phyloP scores from a whole-genome alignment of 257 asterid genomes.

The Solanum paucissectum region DNA sequence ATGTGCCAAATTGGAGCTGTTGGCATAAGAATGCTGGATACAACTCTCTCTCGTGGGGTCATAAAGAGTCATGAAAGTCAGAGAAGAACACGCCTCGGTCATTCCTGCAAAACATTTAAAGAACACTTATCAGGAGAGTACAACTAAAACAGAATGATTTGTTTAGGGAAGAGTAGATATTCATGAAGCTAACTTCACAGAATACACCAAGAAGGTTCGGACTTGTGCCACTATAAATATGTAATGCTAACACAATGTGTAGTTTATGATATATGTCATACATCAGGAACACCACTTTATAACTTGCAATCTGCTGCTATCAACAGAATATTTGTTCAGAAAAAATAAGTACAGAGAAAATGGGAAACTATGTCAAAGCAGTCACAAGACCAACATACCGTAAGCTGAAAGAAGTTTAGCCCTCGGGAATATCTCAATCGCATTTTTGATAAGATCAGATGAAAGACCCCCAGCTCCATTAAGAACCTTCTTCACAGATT shows the following conservation, averaged over 20 bases:
- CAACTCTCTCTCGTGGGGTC: constrained; percentile 30
- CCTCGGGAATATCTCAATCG: constrained; percentile 44
- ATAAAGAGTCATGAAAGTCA: constrained; percentile 75
- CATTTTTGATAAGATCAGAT: constrained; percentile 29
- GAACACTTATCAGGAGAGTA: not conserved
- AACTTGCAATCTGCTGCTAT: not conserved
- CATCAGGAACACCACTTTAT: not conserved
- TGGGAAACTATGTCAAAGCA: not conserved
- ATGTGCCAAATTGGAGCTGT: constrained; percentile 10
- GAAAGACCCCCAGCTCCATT: constrained; percentile 89
- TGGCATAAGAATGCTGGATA: constrained; percentile 3
- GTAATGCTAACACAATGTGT: not conserved
- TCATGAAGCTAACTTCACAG: not conserved
- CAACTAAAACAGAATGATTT: not conserved
- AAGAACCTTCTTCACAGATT: constrained; percentile 53
- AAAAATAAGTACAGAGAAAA: not conserved
- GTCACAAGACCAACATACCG: constrained; percentile 29
- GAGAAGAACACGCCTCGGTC: constrained; percentile 93
- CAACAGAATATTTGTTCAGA: not conserved
- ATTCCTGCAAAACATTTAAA: constrained; percentile 35
- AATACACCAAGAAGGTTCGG: not conserved
- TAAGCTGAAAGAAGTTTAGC: constrained; percentile 74
- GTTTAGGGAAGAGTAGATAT: not conserved
- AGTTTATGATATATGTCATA: not conserved
- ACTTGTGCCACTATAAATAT: not conserved